Percentiles rank a stretch among this genome's conserved stretches.
Evolutionary conservation across 208 protist species (phyloP).

Genomic region (Acanthamoeba healyi): DNA sequence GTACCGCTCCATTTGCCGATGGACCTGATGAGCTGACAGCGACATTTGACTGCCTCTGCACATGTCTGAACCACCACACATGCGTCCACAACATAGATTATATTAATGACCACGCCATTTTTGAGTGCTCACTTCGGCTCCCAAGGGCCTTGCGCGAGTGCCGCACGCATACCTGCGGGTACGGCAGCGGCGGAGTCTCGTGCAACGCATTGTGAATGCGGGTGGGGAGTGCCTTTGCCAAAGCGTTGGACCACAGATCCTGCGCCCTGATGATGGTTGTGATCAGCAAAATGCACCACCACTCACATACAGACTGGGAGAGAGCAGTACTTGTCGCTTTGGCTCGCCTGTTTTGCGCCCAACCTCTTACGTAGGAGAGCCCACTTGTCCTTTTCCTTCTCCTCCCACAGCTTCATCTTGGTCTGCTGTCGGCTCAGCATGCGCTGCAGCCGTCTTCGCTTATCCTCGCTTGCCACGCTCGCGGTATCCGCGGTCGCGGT

Average conservation of each 20-base stretch:
- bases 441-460: neutral
- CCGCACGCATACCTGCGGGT: conserved; percentile 56
- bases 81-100: too few species aligned
- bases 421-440: conserved; percentile 3
- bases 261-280: neutral
- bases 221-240: neutral
- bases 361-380: neutral
- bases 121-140: too few species aligned
- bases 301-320: neutral
- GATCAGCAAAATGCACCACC: too few species aligned
- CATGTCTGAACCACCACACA: neutral
- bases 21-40: conserved; percentile 32
- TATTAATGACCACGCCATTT: too few species aligned
- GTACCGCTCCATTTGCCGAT: conserved; percentile 64
- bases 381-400: conserved; percentile 69
- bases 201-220: conserved; percentile 7
- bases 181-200: neutral
- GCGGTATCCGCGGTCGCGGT: neutral
- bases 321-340: neutral
- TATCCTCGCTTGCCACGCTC: neutral
- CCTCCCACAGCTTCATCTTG: conserved; percentile 42
- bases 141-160: too few species aligned
- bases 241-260: neutral
- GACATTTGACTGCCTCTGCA: neutral
- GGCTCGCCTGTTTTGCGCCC: neutral